These are phyloP conservation scores for Pythium rhizo-oryzae DNA, from an alignment of 352 stramenopile genomes.

Conservation along the genomic window DNA sequence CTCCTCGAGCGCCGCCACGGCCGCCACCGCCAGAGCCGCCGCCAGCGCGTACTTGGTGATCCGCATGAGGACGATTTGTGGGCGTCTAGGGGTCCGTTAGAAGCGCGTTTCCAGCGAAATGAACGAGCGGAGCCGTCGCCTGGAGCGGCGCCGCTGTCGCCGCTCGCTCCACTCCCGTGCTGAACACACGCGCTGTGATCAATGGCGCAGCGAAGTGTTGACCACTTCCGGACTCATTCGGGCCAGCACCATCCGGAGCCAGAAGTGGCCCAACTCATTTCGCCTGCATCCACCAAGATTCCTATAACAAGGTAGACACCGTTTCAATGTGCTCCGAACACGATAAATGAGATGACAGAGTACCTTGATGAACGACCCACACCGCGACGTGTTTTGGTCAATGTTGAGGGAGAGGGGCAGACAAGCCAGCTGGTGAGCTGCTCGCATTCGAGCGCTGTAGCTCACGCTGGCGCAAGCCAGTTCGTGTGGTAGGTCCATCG, in stretches of 20 bases:
- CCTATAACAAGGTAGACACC: neutral
- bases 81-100: too few relatives aligned
- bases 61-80: slow-evolving; percentile 6
- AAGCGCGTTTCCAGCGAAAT: slow-evolving; percentile 1
- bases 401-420: neutral
- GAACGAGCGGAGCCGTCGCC: neutral
- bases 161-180: too few relatives aligned
- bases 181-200: neutral
- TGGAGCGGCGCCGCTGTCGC: neutral
- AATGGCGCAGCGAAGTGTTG: neutral
- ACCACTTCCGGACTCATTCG: neutral
- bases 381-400: slow-evolving; percentile 4
- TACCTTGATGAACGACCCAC: too few relatives aligned
- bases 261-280: slow-evolving; percentile 19
- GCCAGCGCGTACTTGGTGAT: neutral
- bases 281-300: neutral
- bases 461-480: slow-evolving; percentile 5
- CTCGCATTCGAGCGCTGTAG: neutral
- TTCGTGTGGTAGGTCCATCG: neutral
- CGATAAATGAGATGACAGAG: neutral
- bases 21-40: neutral
- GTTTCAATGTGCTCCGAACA: too few relatives aligned
- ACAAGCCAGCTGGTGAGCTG: neutral
- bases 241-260: neutral
- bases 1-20: neutral